Percentiles rank a stretch among this genome's conserved stretches.
phyloP scores from a whole-genome alignment of 2,329 filamentous ascomycete genomes.

The Colletotrichum graminicola region DNA sequence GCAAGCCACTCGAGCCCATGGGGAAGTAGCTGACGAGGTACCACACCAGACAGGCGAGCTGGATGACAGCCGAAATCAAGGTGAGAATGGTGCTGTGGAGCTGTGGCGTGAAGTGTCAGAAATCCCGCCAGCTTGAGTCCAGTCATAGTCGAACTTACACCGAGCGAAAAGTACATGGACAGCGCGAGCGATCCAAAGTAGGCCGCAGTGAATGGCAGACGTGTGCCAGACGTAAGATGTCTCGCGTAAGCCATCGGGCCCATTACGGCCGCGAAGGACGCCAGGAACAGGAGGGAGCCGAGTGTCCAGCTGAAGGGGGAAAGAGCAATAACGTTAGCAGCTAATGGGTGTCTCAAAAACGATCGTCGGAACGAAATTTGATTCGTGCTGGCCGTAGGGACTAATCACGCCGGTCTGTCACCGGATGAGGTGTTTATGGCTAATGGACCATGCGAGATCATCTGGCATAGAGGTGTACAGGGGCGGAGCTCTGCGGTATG shows the following conservation, averaged over 20 bases:
- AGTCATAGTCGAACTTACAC: conserved; percentile 73
- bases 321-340: conserved; percentile 48
- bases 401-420: conserved; percentile 35
- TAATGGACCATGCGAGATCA: conserved; percentile 45
- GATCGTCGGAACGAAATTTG: neutral
- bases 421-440: conserved; percentile 24
- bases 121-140: conserved; percentile 11
- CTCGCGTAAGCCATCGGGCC: conserved; percentile 85
- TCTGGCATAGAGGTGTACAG: conserved; percentile 52
- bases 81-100: conserved; percentile 88
- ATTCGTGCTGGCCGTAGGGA: neutral
- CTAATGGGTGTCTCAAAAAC: neutral
- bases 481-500: conserved; percentile 34
- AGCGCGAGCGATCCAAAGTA: conserved; percentile 94
- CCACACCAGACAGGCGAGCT: conserved; percentile 87
- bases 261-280: conserved; percentile 95
- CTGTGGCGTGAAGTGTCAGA: conserved; percentile 59
- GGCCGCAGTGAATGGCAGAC: conserved; percentile 91
- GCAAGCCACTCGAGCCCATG: conserved; percentile 90
- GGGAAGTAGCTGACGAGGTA: conserved; percentile 98
- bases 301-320: conserved; percentile 83
- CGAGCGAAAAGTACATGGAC: conserved; percentile 92
- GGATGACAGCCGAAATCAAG: conserved; percentile 83
- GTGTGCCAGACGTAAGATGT: conserved; percentile 85
- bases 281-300: conserved; percentile 89